phyloP scores from a whole-genome alignment of 2,329 filamentous ascomycete species.

The Trichocomaceae sp. region DNA sequence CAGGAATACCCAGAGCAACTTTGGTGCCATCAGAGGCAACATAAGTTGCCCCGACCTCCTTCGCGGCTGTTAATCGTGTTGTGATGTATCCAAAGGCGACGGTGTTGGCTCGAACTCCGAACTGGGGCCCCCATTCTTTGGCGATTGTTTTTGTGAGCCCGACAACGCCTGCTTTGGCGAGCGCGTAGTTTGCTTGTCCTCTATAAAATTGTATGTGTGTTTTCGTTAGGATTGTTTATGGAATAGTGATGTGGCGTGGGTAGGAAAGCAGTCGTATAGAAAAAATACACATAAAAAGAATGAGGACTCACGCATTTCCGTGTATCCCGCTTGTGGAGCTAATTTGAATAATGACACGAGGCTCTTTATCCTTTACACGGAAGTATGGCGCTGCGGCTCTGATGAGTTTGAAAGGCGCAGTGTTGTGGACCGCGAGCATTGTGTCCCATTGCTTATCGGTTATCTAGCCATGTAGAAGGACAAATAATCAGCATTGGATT shows the following conservation, averaged over 20 bases:
- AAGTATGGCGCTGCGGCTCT: slow-evolving; percentile 78
- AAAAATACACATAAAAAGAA: background rate
- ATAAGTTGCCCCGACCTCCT: slow-evolving; percentile 76
- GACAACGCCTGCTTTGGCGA: slow-evolving; percentile 76
- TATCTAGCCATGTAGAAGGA: slow-evolving; percentile 48
- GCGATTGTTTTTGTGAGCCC: slow-evolving; percentile 85
- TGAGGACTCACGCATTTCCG: slow-evolving; percentile 59
- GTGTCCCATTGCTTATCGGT: slow-evolving; percentile 88
- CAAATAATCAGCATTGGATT: background rate
- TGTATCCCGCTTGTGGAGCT: slow-evolving; percentile 73
- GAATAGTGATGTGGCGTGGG: background rate
- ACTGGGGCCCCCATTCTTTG: slow-evolving; percentile 82
- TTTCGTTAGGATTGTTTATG: background rate
- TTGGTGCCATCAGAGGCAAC: slow-evolving; percentile 68
- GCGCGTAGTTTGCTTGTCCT: slow-evolving; percentile 82
- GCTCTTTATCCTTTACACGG: slow-evolving; percentile 74
- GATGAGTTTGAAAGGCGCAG: slow-evolving; percentile 77
- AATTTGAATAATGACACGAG: slow-evolving; percentile 76
- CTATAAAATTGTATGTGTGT: slow-evolving; percentile 15
- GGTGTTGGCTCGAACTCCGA: slow-evolving; percentile 76
- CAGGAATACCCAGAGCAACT: slow-evolving; percentile 67
- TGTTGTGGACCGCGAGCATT: slow-evolving; percentile 75
- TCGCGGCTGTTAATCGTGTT: slow-evolving; percentile 73
- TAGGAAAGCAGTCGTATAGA: background rate
- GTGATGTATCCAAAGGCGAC: slow-evolving; percentile 77